These are phyloP conservation scores for Pythium biforme DNA, from an alignment of 352 stramenopile species.

Conservation along the genomic window DNA sequence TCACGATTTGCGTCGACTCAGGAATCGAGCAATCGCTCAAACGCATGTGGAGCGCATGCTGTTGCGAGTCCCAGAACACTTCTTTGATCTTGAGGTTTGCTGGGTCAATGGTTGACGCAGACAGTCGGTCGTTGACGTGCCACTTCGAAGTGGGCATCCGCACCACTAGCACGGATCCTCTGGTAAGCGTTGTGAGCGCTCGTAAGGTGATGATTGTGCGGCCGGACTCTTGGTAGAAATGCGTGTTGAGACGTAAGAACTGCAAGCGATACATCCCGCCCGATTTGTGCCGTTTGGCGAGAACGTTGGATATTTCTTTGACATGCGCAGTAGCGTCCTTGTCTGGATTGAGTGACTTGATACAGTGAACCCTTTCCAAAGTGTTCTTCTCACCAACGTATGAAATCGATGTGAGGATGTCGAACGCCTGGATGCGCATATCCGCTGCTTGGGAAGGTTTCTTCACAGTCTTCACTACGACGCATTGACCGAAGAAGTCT, in stretches of 20 bases:
- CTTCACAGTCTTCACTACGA: conserved; percentile 41
- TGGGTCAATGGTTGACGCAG: conserved; percentile 29
- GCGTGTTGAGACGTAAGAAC: conserved; percentile 55
- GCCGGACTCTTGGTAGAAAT: conserved; percentile 47
- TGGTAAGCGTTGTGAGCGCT: conserved; percentile 32
- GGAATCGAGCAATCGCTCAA: conserved; percentile 36
- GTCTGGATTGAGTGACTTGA: conserved; percentile 44
- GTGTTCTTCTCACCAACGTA: conserved; percentile 33
- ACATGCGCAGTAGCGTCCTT: conserved; percentile 35
- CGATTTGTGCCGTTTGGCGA: conserved; percentile 35
- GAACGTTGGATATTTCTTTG: conserved; percentile 29
- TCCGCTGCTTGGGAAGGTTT: conserved; percentile 26
- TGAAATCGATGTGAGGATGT: conserved; percentile 47
- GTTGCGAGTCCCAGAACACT: conserved; percentile 48
- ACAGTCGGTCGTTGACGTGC: conserved; percentile 31
- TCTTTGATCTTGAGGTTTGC: conserved; percentile 31
- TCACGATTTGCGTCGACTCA: conserved; percentile 26
- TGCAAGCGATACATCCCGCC: conserved; percentile 43
- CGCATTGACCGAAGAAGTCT: conserved; percentile 62
- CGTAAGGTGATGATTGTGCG: conserved; percentile 42
- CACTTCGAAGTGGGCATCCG: conserved; percentile 53
- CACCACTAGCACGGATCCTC: conserved; percentile 30
- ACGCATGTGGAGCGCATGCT: conserved; percentile 37
- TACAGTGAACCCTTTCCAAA: conserved; percentile 43
- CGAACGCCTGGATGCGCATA: conserved; percentile 25